Conservation (phyloP, 192 early-diverging fungal genomes). For the Backusella parvicylindrica region DNA sequence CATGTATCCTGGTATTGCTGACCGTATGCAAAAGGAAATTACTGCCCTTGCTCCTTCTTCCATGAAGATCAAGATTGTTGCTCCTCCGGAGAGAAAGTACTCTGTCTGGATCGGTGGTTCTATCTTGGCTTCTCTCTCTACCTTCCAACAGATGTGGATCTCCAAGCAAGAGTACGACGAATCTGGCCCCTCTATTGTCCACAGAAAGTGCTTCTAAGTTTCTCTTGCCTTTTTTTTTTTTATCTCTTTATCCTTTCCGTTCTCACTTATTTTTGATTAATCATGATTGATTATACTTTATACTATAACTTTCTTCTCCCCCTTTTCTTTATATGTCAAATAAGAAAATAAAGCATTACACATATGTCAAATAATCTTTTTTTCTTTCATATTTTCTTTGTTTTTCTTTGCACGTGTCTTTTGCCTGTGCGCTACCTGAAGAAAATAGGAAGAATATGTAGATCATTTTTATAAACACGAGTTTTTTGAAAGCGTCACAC, state of each 20-base stretch:
- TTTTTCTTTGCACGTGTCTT: background rate
- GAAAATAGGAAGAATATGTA: background rate
- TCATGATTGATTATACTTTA: background rate
- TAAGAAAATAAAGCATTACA: background rate
- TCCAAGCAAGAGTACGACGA: conserved; percentile 74
- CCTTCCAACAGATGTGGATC: conserved; percentile 98
- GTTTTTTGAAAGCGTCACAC: no score
- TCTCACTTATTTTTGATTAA: background rate
- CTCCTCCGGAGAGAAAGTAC: conserved; percentile 97
- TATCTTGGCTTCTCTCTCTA: conserved; percentile 91
- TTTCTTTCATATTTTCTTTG: no score
- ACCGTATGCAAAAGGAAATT: conserved; percentile 97
- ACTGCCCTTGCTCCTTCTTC: conserved; percentile 86
- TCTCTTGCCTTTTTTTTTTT: background rate
- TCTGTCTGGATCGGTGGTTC: conserved; percentile 98
- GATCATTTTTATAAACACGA: background rate
- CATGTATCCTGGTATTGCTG: conserved; percentile 94
- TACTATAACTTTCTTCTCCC: background rate
- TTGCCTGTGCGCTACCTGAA: background rate
- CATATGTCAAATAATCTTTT: background rate
- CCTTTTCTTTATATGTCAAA: background rate
- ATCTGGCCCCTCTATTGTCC: conserved; percentile 54
- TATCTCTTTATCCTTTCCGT: background rate
- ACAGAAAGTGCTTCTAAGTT: conserved; percentile 54
- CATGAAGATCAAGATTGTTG: conserved; percentile 95